These are phyloP conservation scores for Friedmanniomyces endolithicus DNA, from an alignment of 495 filamentous ascomycete species.

Conservation along the genomic window DNA sequence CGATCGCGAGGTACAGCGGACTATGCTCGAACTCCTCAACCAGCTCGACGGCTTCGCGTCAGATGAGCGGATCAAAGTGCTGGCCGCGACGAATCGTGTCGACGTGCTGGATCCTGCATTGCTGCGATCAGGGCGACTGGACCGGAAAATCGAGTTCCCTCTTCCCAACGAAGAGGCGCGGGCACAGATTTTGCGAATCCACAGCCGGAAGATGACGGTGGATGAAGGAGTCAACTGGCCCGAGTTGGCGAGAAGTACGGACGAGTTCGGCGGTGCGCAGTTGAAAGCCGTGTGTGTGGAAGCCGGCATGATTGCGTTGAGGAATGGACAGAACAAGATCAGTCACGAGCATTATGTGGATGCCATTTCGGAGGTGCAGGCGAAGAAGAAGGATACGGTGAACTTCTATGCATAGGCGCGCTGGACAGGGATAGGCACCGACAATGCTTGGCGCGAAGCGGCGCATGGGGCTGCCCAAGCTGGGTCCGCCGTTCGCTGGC, in stretches of 20 bases:
- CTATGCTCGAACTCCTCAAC: conserved; percentile 97
- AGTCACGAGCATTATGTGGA: conserved; percentile 98
- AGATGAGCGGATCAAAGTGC: conserved; percentile 97
- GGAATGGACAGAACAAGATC: conserved; percentile 85
- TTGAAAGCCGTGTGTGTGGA: conserved; percentile 98
- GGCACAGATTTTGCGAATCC: conserved; percentile 93
- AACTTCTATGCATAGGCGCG: conserved; percentile 15
- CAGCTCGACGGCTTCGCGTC: conserved; percentile 97
- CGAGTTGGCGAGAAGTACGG: conserved; percentile 90
- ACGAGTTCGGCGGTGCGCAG: conserved; percentile 96
- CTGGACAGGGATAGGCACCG: too few species aligned
- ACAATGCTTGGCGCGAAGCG: too few species aligned
- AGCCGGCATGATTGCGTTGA: conserved; percentile 96
- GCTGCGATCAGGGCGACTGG: conserved; percentile 83
- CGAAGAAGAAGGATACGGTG: conserved; percentile 72
- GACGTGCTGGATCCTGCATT: conserved; percentile 94
- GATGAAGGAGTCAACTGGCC: conserved; percentile 90
- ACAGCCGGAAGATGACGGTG: conserved; percentile 96
- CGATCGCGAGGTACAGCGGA: conserved; percentile 95
- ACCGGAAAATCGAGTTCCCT: conserved; percentile 99
- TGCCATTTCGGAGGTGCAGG: conserved; percentile 91
- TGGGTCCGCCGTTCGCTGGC: too few species aligned
- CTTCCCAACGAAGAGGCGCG: conserved; percentile 98
- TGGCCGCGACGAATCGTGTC: conserved; percentile 94
- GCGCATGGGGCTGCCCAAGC: too few species aligned